Conservation (phyloP, 257 asterid species). For the Nicotiana noctiflora region DNA sequence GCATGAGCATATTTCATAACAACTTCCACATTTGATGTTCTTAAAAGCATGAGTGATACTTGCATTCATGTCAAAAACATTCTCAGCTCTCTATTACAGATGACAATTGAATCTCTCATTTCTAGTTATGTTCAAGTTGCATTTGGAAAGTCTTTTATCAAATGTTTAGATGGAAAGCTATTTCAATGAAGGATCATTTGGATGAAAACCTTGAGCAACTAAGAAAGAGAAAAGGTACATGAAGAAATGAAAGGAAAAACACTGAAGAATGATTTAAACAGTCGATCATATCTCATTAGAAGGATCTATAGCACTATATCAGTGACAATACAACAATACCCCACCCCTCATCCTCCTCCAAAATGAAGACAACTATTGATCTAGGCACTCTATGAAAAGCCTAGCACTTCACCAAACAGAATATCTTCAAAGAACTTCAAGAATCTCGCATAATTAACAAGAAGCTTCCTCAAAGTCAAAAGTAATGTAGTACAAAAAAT, state of each 20-base stretch:
- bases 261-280: not conserved
- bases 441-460: not conserved
- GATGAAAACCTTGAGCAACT: not conserved
- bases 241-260: not conserved
- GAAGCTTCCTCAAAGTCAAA: not conserved
- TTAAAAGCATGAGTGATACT: no score
- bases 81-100: not conserved
- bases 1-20: no score
- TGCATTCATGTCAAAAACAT: not conserved
- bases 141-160: not conserved
- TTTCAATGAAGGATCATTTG: not conserved
- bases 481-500: not conserved
- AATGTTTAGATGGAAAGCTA: not conserved
- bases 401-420: not conserved
- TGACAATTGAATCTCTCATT: not conserved
- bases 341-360: not conserved
- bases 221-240: not conserved
- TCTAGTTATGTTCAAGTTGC: not conserved
- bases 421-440: not conserved
- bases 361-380: not conserved
- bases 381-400: not conserved
- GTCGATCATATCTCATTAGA: not conserved
- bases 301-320: not conserved
- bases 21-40: no score
- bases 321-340: not conserved